A percentile compares a stretch with the other conserved stretches of the same genome.
phyloP scores from a whole-genome alignment of 192 early-diverging fungal species.

The Chytriomyces confervae region DNA sequence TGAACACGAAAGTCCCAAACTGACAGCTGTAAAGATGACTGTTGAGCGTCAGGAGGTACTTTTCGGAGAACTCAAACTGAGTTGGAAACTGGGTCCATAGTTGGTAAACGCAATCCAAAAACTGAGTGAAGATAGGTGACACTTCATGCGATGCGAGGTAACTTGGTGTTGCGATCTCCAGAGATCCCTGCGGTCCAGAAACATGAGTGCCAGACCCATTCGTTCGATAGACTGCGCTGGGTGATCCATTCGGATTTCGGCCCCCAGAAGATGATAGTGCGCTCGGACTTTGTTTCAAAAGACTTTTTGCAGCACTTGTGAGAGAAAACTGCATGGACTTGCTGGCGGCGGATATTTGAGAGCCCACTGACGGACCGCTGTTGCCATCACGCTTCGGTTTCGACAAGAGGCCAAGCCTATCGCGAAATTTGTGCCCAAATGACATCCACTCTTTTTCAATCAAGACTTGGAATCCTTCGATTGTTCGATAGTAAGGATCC shows the following conservation, averaged over 20 bases:
- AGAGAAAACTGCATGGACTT: constrained; percentile 50
- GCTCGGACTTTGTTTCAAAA: constrained; percentile 38
- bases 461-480: constrained; percentile 87
- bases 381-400: constrained; percentile 66
- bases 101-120: constrained; percentile 96
- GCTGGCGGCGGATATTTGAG: constrained; percentile 49
- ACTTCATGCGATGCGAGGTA: constrained; percentile 68
- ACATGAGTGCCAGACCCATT: neutral
- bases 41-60: constrained; percentile 79
- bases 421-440: constrained; percentile 95
- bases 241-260: neutral
- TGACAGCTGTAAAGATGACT: constrained; percentile 88
- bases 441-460: constrained; percentile 98
- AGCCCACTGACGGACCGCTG: constrained; percentile 43
- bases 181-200: constrained; percentile 36
- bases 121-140: constrained; percentile 96
- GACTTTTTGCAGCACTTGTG: constrained; percentile 44
- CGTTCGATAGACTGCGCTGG: neutral
- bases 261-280: neutral
- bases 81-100: constrained; percentile 84
- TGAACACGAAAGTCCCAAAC: constrained; percentile 94
- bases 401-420: constrained; percentile 87
- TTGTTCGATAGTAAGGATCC: constrained; percentile 95
- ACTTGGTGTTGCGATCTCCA: constrained; percentile 45
- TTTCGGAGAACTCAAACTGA: constrained; percentile 92